Evolutionary conservation across 129 eudicot genomes (phyloP).

Genomic region (Escallonia herrerae): DNA sequence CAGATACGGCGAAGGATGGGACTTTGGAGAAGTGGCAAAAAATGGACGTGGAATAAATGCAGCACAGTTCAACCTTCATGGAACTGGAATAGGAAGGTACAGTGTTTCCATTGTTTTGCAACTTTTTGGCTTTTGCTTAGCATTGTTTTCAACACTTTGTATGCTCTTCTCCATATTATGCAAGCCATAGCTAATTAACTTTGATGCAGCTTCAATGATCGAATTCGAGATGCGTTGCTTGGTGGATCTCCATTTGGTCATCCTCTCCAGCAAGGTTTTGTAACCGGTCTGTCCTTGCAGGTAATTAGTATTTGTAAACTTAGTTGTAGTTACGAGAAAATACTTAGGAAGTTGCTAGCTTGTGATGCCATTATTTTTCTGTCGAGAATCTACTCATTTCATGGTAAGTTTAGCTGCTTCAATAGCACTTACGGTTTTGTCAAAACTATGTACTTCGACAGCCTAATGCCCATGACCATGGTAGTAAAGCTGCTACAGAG

Average conservation of each 20-base stretch:
- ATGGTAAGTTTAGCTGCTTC: not conserved
- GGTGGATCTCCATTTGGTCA: constrained; percentile 96
- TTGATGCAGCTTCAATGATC: constrained; percentile 75
- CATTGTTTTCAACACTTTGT: too few relatives aligned
- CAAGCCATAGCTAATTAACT: too few relatives aligned
- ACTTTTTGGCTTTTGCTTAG: too few relatives aligned
- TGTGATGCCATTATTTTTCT: not conserved
- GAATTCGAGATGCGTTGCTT: constrained; percentile 84
- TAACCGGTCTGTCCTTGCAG: constrained; percentile 78
- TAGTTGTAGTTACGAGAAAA: not conserved
- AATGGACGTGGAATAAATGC: constrained; percentile 92
- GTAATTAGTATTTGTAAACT: constrained; percentile 32
- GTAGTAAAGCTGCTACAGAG: constrained; percentile 50
- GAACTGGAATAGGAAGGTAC: constrained; percentile 95
- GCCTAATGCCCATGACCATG: constrained; percentile 91
- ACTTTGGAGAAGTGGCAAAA: constrained; percentile 93
- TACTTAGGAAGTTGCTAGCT: not conserved
- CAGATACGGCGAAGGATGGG: constrained; percentile 99
- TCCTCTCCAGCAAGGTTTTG: constrained; percentile 94
- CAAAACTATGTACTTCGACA: constrained; percentile 21
- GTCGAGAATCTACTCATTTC: not conserved
- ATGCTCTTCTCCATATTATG: too few relatives aligned
- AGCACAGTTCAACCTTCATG: constrained; percentile 73
- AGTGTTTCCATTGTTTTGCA: not conserved
- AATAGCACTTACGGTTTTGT: not conserved